phyloP scores from a whole-genome alignment of 768 basidiomycete species.

The Suillus clintonianus region DNA sequence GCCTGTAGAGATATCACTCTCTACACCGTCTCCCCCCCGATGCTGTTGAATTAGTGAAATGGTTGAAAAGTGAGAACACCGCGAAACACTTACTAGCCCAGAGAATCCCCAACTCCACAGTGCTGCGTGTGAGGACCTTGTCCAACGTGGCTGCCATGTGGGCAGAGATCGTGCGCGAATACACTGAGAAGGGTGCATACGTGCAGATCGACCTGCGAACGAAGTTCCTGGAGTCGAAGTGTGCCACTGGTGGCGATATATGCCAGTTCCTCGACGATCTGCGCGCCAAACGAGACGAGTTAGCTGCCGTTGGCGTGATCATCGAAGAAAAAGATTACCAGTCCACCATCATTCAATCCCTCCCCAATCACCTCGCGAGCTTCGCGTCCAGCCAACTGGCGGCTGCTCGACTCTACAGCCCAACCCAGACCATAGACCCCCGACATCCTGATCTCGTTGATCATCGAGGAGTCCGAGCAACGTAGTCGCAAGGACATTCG shows the following conservation, averaged over 20 bases:
- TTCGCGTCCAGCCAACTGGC: background rate
- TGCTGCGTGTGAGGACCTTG: background rate
- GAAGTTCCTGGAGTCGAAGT: background rate
- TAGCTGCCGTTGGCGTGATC: background rate
- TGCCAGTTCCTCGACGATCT: background rate
- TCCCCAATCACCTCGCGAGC: background rate
- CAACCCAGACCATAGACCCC: background rate
- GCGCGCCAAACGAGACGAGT: background rate
- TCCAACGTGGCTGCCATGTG: background rate
- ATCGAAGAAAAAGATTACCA: background rate
- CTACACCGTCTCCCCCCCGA: too few relatives aligned
- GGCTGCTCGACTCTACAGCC: background rate
- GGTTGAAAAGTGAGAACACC: background rate
- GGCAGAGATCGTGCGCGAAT: too few relatives aligned
- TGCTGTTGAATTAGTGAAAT: too few relatives aligned
- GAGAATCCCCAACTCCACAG: background rate
- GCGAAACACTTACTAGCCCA: background rate
- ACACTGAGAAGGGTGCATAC: conserved; percentile 1
- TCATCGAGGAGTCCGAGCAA: too few relatives aligned
- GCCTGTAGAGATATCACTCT: too few relatives aligned
- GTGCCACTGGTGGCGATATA: background rate
- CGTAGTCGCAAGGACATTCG: too few relatives aligned
- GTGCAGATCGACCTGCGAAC: background rate
- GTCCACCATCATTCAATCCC: background rate
- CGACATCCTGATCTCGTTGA: too few relatives aligned